Conservation (phyloP, 2,329 filamentous ascomycete genomes). For the Metarhizium brunneum region DNA sequence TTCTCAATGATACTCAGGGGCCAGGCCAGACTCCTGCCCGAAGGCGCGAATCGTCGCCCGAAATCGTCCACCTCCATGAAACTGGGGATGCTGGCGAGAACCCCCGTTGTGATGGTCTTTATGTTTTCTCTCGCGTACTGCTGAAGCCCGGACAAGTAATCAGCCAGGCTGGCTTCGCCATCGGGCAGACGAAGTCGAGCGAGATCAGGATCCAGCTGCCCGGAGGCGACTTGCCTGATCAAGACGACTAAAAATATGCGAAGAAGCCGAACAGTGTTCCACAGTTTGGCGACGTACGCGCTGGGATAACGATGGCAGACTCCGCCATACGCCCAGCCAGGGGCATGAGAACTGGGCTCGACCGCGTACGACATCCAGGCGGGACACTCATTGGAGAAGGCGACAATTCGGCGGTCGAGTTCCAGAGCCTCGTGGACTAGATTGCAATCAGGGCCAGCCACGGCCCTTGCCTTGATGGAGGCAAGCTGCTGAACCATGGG, state of each 20-base stretch:
- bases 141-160: constrained; percentile 2
- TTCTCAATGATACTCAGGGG: constrained; percentile 13
- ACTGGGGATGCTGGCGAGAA: constrained; percentile 13
- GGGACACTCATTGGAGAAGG: neutral
- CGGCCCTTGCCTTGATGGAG: constrained; percentile 8
- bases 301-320: constrained; percentile 11
- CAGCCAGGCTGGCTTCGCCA: neutral
- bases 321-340: constrained; percentile 9
- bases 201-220: neutral
- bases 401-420: constrained; percentile 10
- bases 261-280: constrained; percentile 16
- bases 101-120: constrained; percentile 9
- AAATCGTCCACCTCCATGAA: constrained; percentile 8
- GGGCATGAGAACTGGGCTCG: neutral
- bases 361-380: constrained; percentile 4
- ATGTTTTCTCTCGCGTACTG: constrained; percentile 8
- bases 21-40: constrained; percentile 15
- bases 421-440: constrained; percentile 11
- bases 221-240: constrained; percentile 5
- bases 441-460: neutral
- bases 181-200: neutral
- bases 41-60: constrained; percentile 10
- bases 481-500: constrained; percentile 12
- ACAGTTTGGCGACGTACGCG: constrained; percentile 13
- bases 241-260: constrained; percentile 15